Base-by-base conservation (phyloP, 1,139 yeast genomes). In the Pichia sp. region DNA sequence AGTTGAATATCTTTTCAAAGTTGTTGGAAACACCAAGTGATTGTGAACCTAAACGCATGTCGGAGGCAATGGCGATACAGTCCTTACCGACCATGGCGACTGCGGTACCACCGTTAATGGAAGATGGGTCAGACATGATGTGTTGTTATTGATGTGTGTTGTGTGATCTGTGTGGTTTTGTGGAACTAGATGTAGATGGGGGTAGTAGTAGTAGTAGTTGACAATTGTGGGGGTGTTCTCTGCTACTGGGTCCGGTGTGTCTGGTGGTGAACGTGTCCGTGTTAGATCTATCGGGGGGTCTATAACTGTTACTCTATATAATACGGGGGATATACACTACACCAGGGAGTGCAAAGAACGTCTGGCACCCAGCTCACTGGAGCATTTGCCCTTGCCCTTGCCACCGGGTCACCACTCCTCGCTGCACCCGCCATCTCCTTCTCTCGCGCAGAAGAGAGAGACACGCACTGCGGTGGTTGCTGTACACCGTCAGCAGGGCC, bases 71-170 rank as follows among this genome's bases (percentile, higher is more conserved):
- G 40, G 99, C 99, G 51, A 94, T 90, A 72, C 99, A 94, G 60
- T 90, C 97, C 66, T 94, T 91, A 58, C 99, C 99, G 22, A 85
- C 85, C 99, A 94, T 94, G 57, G 99, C 99, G 36, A 94, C 96
- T 51, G 96, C 96, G 52, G 96, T 79, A 69, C 99, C 99, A 69
- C 75, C 81, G 52, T 76, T 76, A 52, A 75, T 67, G 35, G 80
- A 73, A 60, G 79, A 75, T 60, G 81, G 81, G 62, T 76, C 80
- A 32, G 79, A 74, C 79, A 75, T 75, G 9, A 10, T 28, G 12
- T n/a, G n/a, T n/a, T n/a, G n/a, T n/a, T 10, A 4, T 28, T 28
- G 14, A 10, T 28, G 6, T 12, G 7, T 28, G 11, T 12, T 24
- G 27, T 24, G 31, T 28, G 27, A n/a, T n/a, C n/a, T n/a, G n/a